Percentiles rank a stretch among this genome's conserved stretches.
Evolutionary conservation across 257 asterid genomes (phyloP).

Genomic region (Parsonsia alboflavescens): DNA sequence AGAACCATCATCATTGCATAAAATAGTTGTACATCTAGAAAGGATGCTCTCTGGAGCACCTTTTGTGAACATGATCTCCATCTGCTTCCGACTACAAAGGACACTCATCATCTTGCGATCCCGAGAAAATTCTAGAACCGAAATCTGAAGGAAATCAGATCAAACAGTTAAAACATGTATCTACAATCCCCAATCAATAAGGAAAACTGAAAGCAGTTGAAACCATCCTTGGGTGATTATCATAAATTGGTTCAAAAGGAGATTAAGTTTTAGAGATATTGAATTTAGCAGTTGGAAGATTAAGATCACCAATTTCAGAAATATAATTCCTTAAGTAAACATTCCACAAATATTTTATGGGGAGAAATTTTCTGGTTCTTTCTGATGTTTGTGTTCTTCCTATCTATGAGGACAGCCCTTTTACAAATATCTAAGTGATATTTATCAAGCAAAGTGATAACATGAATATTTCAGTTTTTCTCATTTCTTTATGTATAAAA

Average conservation of each 20-base stretch:
- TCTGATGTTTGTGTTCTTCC: not conserved
- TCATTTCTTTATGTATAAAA: not conserved
- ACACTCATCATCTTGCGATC: constrained; percentile 99
- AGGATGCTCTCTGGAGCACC: constrained; percentile 99
- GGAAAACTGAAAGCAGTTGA: not conserved
- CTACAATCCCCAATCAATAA: not conserved
- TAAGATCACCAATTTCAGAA: not conserved
- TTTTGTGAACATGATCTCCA: constrained; percentile 90
- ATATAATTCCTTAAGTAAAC: not conserved
- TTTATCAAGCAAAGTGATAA: not conserved
- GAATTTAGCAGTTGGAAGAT: not conserved
- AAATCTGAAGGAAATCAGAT: constrained; percentile 51
- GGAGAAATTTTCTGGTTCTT: not conserved
- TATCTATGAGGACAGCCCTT: not conserved
- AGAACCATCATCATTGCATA: constrained; percentile 91
- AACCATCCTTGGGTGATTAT: not conserved
- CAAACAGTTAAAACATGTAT: constrained; percentile 10
- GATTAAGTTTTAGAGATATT: not conserved
- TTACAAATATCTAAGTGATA: not conserved
- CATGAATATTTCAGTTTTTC: not conserved
- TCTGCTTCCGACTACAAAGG: constrained; percentile 91
- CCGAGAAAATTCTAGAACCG: constrained; percentile 90
- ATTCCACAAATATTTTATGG: not conserved
- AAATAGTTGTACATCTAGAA: constrained; percentile 74
- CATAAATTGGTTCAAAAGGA: not conserved